Percentiles rank a stretch among this genome's conserved stretches.
These are phyloP conservation scores for Scleroderma citrinum DNA, from an alignment of 768 basidiomycete genomes.

Conservation along the genomic window DNA sequence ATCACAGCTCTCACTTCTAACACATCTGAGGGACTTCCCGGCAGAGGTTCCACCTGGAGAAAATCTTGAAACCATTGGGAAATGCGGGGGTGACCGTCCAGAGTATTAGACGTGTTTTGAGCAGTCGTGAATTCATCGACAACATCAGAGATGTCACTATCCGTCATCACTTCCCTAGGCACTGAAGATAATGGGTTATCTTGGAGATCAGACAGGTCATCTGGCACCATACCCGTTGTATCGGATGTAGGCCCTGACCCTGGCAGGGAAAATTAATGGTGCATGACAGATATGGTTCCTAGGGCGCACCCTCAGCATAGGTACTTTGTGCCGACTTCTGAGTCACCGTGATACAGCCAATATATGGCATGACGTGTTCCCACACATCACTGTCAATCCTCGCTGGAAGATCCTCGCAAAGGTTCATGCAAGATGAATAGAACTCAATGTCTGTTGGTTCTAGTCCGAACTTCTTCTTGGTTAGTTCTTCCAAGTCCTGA, in stretches of 20 bases:
- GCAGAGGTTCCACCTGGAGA: no score
- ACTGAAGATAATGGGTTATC: no score
- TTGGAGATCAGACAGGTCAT: no score
- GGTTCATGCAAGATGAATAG: background rate
- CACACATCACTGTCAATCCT: background rate
- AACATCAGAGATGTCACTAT: no score
- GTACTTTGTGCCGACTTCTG: background rate
- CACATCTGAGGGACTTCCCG: no score
- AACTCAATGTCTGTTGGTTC: background rate
- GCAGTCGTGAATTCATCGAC: no score
- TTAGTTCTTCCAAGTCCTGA: background rate
- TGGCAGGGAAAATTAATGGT: background rate
- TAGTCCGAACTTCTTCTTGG: background rate
- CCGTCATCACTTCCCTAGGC: no score
- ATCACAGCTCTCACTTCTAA: background rate
- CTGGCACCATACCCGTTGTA: no score
- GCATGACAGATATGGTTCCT: background rate
- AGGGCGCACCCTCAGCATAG: background rate
- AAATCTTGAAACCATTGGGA: no score
- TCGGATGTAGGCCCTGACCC: no score
- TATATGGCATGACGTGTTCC: background rate
- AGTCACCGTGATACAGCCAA: background rate
- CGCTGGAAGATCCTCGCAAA: background rate
- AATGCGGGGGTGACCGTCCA: no score
- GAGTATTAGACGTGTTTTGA: no score